phyloP scores from a whole-genome alignment of 352 stramenopile species.

The Thalassiosira exigua region DNA sequence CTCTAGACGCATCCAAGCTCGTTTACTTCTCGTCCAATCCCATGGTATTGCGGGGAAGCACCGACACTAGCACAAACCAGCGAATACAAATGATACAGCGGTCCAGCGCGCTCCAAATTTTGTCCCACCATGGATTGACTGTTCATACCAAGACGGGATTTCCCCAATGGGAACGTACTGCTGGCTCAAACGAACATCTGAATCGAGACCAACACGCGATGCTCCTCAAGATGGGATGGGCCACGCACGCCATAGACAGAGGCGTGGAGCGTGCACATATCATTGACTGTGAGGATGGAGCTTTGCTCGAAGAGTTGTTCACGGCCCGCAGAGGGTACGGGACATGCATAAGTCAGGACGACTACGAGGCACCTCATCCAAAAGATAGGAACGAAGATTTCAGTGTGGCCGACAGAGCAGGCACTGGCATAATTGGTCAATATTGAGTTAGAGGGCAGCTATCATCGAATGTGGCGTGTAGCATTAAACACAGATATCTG shows the following conservation, averaged over 20 bases:
- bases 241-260: conserved; percentile 69
- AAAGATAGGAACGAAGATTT: conserved; percentile 70
- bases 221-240: conserved; percentile 72
- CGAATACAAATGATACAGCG: conserved; percentile 67
- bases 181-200: conserved; percentile 5
- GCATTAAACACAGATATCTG: too few relatives aligned
- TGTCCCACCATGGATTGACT: conserved; percentile 69
- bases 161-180: conserved; percentile 37
- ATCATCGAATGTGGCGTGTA: too few relatives aligned
- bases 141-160: conserved; percentile 55
- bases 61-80: conserved; percentile 47
- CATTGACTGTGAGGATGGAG: conserved; percentile 78
- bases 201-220: conserved; percentile 46
- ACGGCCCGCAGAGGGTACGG: conserved; percentile 79
- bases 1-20: conserved; percentile 81
- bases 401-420: conserved; percentile 26
- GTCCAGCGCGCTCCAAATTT: conserved; percentile 57
- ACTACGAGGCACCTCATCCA: conserved; percentile 59
- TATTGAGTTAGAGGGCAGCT: too few relatives aligned
- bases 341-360: conserved; percentile 73
- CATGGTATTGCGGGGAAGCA: conserved; percentile 64
- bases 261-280: conserved; percentile 85
- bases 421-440: too few relatives aligned
- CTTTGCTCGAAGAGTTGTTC: conserved; percentile 94
- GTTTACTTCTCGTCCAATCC: conserved; percentile 80